Conservation (phyloP, 1,284 basidiomycete genomes). For the Limonomyces culmigenus region DNA sequence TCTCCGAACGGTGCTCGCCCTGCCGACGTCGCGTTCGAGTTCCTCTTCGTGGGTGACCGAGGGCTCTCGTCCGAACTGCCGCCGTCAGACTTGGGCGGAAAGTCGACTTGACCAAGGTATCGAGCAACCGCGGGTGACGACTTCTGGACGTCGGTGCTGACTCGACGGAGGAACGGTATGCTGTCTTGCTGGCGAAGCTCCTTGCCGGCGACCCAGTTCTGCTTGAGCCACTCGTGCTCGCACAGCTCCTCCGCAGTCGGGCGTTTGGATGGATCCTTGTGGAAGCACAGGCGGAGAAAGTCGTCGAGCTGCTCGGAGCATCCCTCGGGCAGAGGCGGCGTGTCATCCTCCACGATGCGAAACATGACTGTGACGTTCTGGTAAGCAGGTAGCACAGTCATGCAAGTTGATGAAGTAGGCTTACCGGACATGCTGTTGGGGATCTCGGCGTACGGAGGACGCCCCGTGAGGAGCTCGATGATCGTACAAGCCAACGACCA, state of each 20-base stretch:
- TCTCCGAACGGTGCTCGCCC: neutral
- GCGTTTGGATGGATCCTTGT: constrained; percentile 69
- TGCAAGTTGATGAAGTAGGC: constrained; percentile 4
- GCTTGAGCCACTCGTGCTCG: constrained; percentile 81
- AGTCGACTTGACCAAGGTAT: constrained; percentile 32
- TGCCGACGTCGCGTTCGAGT: constrained; percentile 1
- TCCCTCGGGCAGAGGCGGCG: constrained; percentile 70
- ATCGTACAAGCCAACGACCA: constrained; percentile 94
- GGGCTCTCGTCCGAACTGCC: constrained; percentile 16
- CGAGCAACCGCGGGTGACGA: constrained; percentile 33
- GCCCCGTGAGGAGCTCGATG: constrained; percentile 82
- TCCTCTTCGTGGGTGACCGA: constrained; percentile 7
- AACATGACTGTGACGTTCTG: constrained; percentile 59
- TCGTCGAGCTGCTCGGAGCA: constrained; percentile 60
- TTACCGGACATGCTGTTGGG: constrained; percentile 73
- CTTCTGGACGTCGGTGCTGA: constrained; percentile 72
- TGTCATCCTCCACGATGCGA: constrained; percentile 84
- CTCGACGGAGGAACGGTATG: constrained; percentile 82
- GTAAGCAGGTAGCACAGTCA: no score
- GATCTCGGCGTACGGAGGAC: constrained; percentile 81
- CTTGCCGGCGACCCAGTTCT: constrained; percentile 61
- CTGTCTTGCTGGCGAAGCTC: constrained; percentile 81
- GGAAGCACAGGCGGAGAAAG: constrained; percentile 74
- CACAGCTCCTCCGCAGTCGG: constrained; percentile 74
- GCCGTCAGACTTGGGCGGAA: constrained; percentile 24